Base-by-base conservation (phyloP, 2,329 filamentous ascomycete genomes). In the Fusarium acutatum region DNA sequence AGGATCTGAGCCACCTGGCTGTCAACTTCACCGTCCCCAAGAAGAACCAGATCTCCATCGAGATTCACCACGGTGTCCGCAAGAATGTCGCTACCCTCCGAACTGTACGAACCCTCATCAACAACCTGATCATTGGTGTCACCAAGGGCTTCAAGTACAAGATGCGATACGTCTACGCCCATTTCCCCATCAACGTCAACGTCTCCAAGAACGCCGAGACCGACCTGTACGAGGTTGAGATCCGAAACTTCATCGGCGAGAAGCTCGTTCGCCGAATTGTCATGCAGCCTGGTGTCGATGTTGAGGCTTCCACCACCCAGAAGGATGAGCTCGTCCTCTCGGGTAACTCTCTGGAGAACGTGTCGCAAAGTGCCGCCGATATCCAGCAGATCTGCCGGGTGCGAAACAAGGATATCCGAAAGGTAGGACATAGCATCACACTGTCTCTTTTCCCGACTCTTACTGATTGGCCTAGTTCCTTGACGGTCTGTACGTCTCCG, bases 141-240 rank as follows among this genome's bases (percentile, higher is more conserved):
- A 99, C 96, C 86, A 97, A 96, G 90, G 96, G 96, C 80, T 99
- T 93, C 94, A 97, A 97, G 90, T 99, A 99, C 93, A 99, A 99
- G 94, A 98, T 99, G 96, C 94, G 97, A 83, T 99, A 99, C 90
- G 96, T 99, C 87, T 99, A 99, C 87, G 96, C 96, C 85, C 96
- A 99, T 93, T 99, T 99, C 85, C 96, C 96, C 88, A 99, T 99
- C 94, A 99, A 99, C 91, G 96, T 99, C 89, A 98, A 98, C 91
- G 87, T 99, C 80, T 95, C 97, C 82, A 95, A 98, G 93, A 96
- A 96, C 91, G 85, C 86, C 83, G 96, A 98, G 89, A 96, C 94
- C 75, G 95, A 92, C 80, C 87, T 92, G 81, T 93, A 83, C 84
- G 93, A 97, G 87, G 94, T 99, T 83, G 96, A 99, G 92, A 98